Conservation (phyloP, 2,329 filamentous ascomycete species). For the Hortaea sp. region DNA sequence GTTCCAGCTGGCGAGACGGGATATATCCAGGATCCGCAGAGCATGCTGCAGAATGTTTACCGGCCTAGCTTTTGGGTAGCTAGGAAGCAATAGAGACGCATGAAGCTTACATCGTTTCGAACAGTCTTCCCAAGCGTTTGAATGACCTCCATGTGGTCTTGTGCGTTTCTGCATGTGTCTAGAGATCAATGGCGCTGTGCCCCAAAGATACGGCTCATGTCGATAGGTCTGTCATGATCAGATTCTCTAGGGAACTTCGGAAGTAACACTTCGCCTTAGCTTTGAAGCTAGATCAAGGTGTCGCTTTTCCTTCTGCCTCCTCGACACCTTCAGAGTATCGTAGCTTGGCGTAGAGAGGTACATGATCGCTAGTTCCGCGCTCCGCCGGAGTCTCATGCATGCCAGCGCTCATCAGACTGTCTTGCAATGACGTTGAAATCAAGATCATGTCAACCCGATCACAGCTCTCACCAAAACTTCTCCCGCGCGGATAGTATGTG, state of each 20-base stretch:
- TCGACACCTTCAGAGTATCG: too few species aligned
- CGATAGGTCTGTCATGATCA: too few species aligned
- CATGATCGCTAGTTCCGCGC: constrained; percentile 45
- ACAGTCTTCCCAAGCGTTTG: too few species aligned
- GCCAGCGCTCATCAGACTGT: constrained; percentile 26
- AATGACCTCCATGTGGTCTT: too few species aligned
- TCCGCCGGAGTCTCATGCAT: constrained; percentile 35
- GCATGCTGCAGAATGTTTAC: constrained; percentile 81
- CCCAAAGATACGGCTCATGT: too few species aligned
- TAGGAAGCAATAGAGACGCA: constrained; percentile 44
- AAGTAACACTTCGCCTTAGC: too few species aligned
- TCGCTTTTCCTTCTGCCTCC: too few species aligned
- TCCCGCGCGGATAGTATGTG: constrained; percentile 39
- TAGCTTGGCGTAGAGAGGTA: constrained; percentile 35
- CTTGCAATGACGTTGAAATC: constrained; percentile 31
- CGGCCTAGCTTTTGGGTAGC: constrained; percentile 76
- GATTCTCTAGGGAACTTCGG: too few species aligned
- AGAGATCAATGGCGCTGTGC: too few species aligned
- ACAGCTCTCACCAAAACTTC: constrained; percentile 40
- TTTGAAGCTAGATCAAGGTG: too few species aligned
- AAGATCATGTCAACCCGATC: constrained; percentile 46
- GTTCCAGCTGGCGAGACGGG: constrained; percentile 53
- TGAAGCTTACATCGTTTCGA: background rate
- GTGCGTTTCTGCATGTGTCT: too few species aligned
- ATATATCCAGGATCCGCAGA: constrained; percentile 76